Conservation (phyloP, 2,329 filamentous ascomycete species). For the Nannizzia gypsea region DNA sequence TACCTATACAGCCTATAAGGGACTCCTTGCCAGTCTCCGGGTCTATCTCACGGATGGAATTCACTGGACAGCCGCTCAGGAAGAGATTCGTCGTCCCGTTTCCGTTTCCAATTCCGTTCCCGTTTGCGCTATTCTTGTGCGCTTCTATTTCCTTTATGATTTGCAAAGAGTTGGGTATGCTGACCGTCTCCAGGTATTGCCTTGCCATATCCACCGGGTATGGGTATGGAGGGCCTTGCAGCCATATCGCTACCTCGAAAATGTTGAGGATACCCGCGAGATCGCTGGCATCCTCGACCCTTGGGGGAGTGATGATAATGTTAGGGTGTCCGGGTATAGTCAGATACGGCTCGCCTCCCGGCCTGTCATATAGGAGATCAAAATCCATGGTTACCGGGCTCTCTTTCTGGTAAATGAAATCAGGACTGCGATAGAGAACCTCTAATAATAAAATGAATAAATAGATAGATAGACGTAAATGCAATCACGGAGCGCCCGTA, state of each 20-base stretch:
- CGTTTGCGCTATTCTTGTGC: background rate
- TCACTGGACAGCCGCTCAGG: conserved; percentile 6
- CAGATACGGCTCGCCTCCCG: conserved; percentile 10
- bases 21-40: conserved; percentile 2
- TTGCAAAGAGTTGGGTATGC: background rate
- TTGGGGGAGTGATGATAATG: conserved; percentile 10
- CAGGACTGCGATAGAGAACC: too few relatives aligned
- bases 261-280: background rate
- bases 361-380: conserved; percentile 5
- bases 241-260: conserved; percentile 6
- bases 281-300: background rate
- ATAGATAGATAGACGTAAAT: too few relatives aligned
- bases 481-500: too few relatives aligned
- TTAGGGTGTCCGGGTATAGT: background rate
- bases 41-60: conserved; percentile 8
- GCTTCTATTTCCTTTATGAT: background rate
- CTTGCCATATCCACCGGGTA: conserved; percentile 5
- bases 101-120: background rate
- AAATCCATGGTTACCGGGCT: background rate
- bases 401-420: too few relatives aligned
- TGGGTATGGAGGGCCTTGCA: conserved; percentile 7
- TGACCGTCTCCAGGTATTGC: background rate
- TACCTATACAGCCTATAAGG: conserved; percentile 6
- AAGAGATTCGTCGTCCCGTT: background rate
- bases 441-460: too few relatives aligned